Base-by-base conservation (phyloP, 768 basidiomycete genomes). In the Hortiboletus flavorubellus region DNA sequence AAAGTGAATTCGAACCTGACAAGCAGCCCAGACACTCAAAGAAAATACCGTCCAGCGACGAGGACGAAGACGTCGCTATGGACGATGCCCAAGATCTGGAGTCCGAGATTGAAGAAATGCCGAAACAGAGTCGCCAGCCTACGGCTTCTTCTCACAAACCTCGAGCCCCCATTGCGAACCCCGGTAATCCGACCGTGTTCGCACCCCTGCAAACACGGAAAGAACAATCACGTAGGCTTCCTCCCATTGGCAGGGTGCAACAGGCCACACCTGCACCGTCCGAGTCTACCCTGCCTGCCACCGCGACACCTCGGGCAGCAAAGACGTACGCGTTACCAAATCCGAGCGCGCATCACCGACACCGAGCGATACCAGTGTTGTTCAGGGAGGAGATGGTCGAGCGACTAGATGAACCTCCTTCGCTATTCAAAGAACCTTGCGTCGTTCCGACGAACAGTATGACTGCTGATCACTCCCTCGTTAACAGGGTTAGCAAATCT, bases 311-410 rank as follows among this genome's bases (percentile, higher is more conserved):
- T 11, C 67, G 70, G n/a, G 11, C 43, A 6, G 58, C 59, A 8
- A 72, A 85, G 65, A 80, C 75, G 63, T 82, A 86, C 57, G 70
- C 76, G 16, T 74, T 86, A 12, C 87, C 86, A 1, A 80, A 80
- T 12, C 86, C 86, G 1, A 86, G 80, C 55, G 73, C 84, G 1
- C 82, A 91, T 55, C 89, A 91, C 66, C 78, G 89, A 46, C 89
- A 92, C 64, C 75, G 86, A 29, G 83, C 87, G 12, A 74, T 83
- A 6, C 84, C 89, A 0, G 70, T 90, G 5, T 82, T 80, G 63
- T 73, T 76, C 26, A 77, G 75, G 40, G 63, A 68, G n/a, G 79
- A 74, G 45, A 80, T 58, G 51, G 70, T 84, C 14, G 87, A 89
- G 68, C 77, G 87, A n/a, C 78, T 91, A 6, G 67, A 71, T 6